A percentile compares a stretch with the other conserved stretches of the same genome.
These are phyloP conservation scores for Asterophora lycoperdoides DNA, from an alignment of 768 basidiomycete genomes.

Conservation along the genomic window DNA sequence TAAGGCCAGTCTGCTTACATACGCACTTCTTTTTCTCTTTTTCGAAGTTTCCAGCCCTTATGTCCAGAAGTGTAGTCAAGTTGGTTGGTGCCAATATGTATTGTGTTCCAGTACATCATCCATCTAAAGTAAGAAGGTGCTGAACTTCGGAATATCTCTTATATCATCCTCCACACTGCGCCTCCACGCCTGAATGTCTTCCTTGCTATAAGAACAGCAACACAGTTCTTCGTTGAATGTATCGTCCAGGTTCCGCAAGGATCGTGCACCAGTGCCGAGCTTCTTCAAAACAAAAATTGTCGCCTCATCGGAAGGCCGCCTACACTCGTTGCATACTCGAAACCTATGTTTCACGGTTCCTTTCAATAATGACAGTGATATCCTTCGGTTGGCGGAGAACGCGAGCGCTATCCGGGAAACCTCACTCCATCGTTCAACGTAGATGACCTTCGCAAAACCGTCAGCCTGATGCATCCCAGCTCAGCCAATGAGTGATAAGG, in stretches of 20 bases:
- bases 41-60: too few relatives aligned
- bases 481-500: too few relatives aligned
- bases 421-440: slow-evolving; percentile 4
- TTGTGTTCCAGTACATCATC: too few relatives aligned
- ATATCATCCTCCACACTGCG: background rate
- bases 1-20: too few relatives aligned
- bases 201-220: background rate
- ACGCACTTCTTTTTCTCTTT: too few relatives aligned
- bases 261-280: slow-evolving; percentile 1
- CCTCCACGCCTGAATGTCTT: slow-evolving; percentile 3
- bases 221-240: background rate
- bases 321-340: background rate
- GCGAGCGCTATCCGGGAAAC: background rate
- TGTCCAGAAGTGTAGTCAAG: too few relatives aligned
- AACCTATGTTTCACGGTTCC: too few relatives aligned
- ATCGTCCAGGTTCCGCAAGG: slow-evolving; percentile 1
- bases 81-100: too few relatives aligned
- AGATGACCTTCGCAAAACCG: background rate
- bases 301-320: background rate
- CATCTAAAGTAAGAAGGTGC: background rate
- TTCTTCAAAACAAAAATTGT: slow-evolving; percentile 1
- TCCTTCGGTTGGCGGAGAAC: background rate
- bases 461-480: background rate
- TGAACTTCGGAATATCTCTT: slow-evolving; percentile 1
- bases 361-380: too few relatives aligned